These are phyloP conservation scores for Linnemannia hyalina DNA, from an alignment of 192 early-diverging fungal species.

Conservation along the genomic window DNA sequence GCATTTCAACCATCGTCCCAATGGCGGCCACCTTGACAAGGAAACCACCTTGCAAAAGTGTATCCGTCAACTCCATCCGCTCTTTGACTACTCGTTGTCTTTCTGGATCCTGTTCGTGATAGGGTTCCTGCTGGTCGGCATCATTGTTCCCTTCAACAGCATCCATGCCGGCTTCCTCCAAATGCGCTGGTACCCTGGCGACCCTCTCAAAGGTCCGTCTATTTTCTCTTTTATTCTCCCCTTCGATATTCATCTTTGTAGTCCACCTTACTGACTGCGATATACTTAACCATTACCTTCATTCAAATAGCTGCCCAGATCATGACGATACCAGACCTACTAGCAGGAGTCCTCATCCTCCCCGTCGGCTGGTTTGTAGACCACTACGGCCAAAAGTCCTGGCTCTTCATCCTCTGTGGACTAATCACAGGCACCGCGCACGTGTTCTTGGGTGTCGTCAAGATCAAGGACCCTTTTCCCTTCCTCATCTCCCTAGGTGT, in stretches of 20 bases:
- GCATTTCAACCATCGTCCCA: not conserved
- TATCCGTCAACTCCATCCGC: not conserved
- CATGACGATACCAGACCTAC: slow-evolving; percentile 71
- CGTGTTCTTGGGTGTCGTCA: slow-evolving; percentile 53
- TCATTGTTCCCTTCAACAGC: slow-evolving; percentile 73
- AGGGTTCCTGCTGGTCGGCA: slow-evolving; percentile 65
- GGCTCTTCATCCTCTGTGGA: slow-evolving; percentile 61
- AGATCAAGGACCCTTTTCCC: slow-evolving; percentile 57
- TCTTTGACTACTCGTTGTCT: slow-evolving; percentile 50
- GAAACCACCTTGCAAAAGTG: not conserved
- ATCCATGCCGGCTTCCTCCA: slow-evolving; percentile 71
- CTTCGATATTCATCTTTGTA: too few species aligned
- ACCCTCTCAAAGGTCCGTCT: slow-evolving; percentile 52
- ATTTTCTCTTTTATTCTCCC: not conserved
- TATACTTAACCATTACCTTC: too few species aligned
- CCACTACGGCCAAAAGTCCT: slow-evolving; percentile 60
- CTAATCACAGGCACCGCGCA: slow-evolving; percentile 60
- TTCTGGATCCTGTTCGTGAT: slow-evolving; percentile 64
- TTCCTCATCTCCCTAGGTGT: slow-evolving; percentile 61
- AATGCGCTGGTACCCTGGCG: slow-evolving; percentile 65
- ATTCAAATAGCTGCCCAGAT: slow-evolving; percentile 59
- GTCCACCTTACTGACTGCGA: too few species aligned
- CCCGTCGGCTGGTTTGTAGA: slow-evolving; percentile 67
- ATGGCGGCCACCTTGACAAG: not conserved
- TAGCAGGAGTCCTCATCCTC: slow-evolving; percentile 67